phyloP scores from a whole-genome alignment of 352 stramenopile species.

The Blastocystis sp. region DNA sequence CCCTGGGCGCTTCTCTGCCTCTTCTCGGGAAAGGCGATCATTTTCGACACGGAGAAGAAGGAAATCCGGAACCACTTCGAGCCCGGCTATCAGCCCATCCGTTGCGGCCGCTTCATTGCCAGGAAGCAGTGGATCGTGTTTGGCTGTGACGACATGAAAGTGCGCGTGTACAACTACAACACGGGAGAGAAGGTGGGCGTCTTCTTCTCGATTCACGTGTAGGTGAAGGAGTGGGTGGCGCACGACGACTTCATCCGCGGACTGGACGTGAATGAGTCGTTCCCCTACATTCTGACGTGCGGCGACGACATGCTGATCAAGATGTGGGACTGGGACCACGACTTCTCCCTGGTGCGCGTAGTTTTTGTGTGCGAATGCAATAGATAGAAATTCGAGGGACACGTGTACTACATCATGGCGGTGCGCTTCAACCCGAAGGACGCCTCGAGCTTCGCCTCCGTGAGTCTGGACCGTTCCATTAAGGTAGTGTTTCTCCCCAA shows the following conservation, averaged over 20 bases:
- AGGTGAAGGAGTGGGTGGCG: slow-evolving; percentile 86
- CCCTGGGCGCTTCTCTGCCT: slow-evolving; percentile 93
- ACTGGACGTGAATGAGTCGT: slow-evolving; percentile 88
- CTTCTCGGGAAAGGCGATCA: slow-evolving; percentile 95
- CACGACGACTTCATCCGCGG: slow-evolving; percentile 97
- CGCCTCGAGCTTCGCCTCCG: slow-evolving; percentile 93
- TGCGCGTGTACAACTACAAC: slow-evolving; percentile 99
- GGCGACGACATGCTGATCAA: slow-evolving; percentile 98
- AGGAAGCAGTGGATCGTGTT: slow-evolving; percentile 85
- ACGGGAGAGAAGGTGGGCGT: slow-evolving; percentile 91
- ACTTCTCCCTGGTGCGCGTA: slow-evolving; percentile 46
- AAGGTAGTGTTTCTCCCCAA: slow-evolving; percentile 76
- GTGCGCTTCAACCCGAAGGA: slow-evolving; percentile 99
- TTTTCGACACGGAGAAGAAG: slow-evolving; percentile 94
- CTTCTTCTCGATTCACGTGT: neutral
- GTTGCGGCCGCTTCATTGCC: slow-evolving; percentile 82
- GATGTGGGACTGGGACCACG: slow-evolving; percentile 87
- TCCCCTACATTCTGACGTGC: slow-evolving; percentile 90
- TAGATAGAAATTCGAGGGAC: slow-evolving; percentile 71
- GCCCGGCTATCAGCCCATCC: slow-evolving; percentile 88
- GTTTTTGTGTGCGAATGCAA: neutral
- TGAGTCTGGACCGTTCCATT: slow-evolving; percentile 91
- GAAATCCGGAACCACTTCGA: slow-evolving; percentile 94
- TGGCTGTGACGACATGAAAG: slow-evolving; percentile 82
- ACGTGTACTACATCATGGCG: slow-evolving; percentile 96